These are phyloP conservation scores for Oryza coarctata DNA, from an alignment of 176 grass and related monocot genomes.

Conservation along the genomic window DNA sequence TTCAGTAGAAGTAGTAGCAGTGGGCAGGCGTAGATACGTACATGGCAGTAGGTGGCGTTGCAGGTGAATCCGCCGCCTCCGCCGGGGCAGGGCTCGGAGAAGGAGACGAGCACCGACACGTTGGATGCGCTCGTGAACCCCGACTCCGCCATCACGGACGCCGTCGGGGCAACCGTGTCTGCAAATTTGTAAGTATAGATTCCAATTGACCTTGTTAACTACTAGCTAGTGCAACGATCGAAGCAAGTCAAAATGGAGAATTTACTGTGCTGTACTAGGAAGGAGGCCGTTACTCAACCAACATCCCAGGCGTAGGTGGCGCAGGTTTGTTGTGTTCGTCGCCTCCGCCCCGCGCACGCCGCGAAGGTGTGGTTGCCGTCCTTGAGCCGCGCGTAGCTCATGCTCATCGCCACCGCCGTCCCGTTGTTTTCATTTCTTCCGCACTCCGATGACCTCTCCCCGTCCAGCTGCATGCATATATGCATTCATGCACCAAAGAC, in stretches of 20 bases:
- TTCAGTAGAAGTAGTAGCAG: too few relatives aligned
- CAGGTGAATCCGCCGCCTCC: slow-evolving; percentile 74
- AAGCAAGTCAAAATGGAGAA: not conserved
- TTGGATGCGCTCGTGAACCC: slow-evolving; percentile 64
- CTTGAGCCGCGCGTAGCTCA: slow-evolving; percentile 47
- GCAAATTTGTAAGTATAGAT: slow-evolving; percentile 26
- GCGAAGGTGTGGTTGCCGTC: slow-evolving; percentile 73
- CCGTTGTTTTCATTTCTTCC: slow-evolving; percentile 24
- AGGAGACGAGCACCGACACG: slow-evolving; percentile 56
- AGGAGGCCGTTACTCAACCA: slow-evolving; percentile 56
- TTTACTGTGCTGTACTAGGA: too few relatives aligned
- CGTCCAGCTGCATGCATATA: slow-evolving; percentile 65
- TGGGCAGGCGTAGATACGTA: too few relatives aligned
- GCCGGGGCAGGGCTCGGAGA: slow-evolving; percentile 75
- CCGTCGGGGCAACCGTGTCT: slow-evolving; percentile 86
- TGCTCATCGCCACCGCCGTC: slow-evolving; percentile 32
- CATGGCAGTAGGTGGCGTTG: slow-evolving; percentile 59
- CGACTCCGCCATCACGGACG: slow-evolving; percentile 50
- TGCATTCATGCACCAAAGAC: not conserved
- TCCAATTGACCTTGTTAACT: not conserved
- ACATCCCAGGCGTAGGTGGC: slow-evolving; percentile 76
- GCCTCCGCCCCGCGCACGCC: slow-evolving; percentile 44
- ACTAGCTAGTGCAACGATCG: not conserved
- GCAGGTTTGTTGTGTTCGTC: slow-evolving; percentile 25
- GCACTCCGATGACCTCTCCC: slow-evolving; percentile 38